A percentile compares a stretch with the other conserved stretches of the same genome.
Conservation (phyloP, 2,329 filamentous ascomycete species). For the Aspergillus luchuensis region DNA sequence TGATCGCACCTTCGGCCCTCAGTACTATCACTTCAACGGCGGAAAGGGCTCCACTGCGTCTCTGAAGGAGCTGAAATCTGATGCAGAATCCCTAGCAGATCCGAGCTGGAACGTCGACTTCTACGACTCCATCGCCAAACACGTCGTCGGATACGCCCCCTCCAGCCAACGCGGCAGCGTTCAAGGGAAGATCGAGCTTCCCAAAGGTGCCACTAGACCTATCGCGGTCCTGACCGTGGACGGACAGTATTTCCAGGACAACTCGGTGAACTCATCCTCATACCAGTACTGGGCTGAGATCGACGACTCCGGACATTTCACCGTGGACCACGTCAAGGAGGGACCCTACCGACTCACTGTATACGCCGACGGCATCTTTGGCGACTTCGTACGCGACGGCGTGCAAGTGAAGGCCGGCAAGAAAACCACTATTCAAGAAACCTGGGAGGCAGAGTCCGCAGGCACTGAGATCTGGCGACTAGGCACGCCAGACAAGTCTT, state of each 20-base stretch:
- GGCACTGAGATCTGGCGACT: slow-evolving; percentile 65
- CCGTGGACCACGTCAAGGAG: slow-evolving; percentile 57
- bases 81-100: slow-evolving; percentile 56
- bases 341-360: slow-evolving; percentile 65
- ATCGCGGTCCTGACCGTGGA: slow-evolving; percentile 59
- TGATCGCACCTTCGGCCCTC: slow-evolving; percentile 66
- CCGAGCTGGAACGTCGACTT: slow-evolving; percentile 61
- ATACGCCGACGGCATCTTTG: slow-evolving; percentile 65
- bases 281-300: slow-evolving; percentile 66
- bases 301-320: slow-evolving; percentile 49
- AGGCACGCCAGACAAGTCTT: slow-evolving; percentile 63
- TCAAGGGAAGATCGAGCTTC: slow-evolving; percentile 55
- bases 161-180: slow-evolving; percentile 55
- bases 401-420: slow-evolving; percentile 48
- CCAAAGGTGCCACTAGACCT: slow-evolving; percentile 52
- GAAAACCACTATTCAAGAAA: slow-evolving; percentile 41
- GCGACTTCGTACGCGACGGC: slow-evolving; percentile 59
- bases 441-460: slow-evolving; percentile 58
- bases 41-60: slow-evolving; percentile 48
- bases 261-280: slow-evolving; percentile 56
- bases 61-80: slow-evolving; percentile 53
- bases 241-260: slow-evolving; percentile 60
- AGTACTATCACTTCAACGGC: slow-evolving; percentile 66
- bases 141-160: slow-evolving; percentile 62
- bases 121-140: slow-evolving; percentile 63